phyloP scores from a whole-genome alignment of 2,329 filamentous ascomycete genomes.

The Pseudogymnoascus sp. region DNA sequence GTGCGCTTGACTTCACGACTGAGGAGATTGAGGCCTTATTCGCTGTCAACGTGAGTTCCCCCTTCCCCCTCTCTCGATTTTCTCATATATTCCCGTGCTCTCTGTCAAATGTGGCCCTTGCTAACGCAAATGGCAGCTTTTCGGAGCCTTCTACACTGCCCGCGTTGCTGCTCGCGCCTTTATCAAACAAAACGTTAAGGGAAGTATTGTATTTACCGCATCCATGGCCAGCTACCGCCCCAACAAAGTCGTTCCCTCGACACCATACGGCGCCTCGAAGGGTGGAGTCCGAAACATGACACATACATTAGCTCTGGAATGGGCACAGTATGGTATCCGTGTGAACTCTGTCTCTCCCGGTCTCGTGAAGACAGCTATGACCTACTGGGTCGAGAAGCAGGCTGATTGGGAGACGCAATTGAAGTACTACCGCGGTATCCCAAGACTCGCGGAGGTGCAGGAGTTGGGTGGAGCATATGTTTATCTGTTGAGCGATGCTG shows the following conservation, averaged over 20 bases:
- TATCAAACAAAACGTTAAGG: constrained; percentile 35
- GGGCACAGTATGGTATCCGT: constrained; percentile 29
- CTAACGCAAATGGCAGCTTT: constrained; percentile 28
- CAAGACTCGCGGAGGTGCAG: constrained; percentile 40
- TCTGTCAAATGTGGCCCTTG: neutral
- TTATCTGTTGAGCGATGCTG: constrained; percentile 24
- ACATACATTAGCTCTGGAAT: constrained; percentile 29
- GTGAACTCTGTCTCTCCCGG: constrained; percentile 33
- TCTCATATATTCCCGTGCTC: neutral
- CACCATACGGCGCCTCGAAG: constrained; percentile 35
- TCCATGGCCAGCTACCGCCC: constrained; percentile 39
- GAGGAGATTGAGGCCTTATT: constrained; percentile 39
- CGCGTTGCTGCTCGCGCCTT: constrained; percentile 35
- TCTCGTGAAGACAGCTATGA: constrained; percentile 29
- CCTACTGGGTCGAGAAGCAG: constrained; percentile 39
- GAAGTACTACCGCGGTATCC: constrained; percentile 46
- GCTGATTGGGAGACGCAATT: constrained; percentile 44
- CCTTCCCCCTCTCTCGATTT: neutral
- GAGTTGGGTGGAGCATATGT: constrained; percentile 31
- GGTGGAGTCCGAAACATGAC: constrained; percentile 36
- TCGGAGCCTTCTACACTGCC: constrained; percentile 37
- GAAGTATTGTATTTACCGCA: constrained; percentile 38
- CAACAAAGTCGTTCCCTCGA: constrained; percentile 29
- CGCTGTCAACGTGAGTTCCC: constrained; percentile 30
- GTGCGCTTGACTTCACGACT: constrained; percentile 40